Base-by-base conservation (phyloP, 352 stramenopile species). In the Pythium phragmitis region DNA sequence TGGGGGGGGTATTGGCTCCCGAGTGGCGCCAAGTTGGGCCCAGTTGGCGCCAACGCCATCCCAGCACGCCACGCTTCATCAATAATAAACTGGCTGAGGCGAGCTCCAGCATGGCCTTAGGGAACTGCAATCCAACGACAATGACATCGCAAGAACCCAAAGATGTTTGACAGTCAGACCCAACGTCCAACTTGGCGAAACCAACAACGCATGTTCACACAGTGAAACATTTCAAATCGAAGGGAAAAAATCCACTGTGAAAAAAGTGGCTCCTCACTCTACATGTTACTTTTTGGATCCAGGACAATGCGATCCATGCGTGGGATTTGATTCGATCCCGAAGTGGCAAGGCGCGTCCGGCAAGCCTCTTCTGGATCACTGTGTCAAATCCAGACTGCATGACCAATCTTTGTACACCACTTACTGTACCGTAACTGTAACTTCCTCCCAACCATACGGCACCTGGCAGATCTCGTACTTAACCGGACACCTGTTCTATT, bases 401-500 rank as follows among this genome's bases (percentile, higher is more conserved):
- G 39, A 9, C 39, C 39, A 0, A 1, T 7, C 39, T 46, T 46
- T 17, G 39, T n/a, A 4, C 39, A 4, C 11, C 13, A 21, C 28
- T 41, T 23, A 28, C 26, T 30, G 21, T 21, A 30, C 26, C 4
- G 26, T 30, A 30, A 30, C 26, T 30, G 42, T 62, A 4, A 43
- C 46, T 63, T 63, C 56, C 56, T 43, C 21, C 33, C 13, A 21
- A 16, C 45, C 56, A 63, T 45, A 45, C 55, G 56, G 56, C 11
- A 14, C 28, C 12, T 37, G 5, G n/a, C 30, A 7, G 19, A 21
- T 52, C n/a, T 55, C 56, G 56, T 49, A 63, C 56, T 63, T 63
- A 56, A 45, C 11, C 56, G 56, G 9, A 34, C 23, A 48, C 17
- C 16, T 39, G 3, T 11, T 30, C 21, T 7, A 13, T 3, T 49